Percentiles rank a stretch among this genome's conserved stretches.
These are phyloP conservation scores for Zymoseptoria crescenta DNA, from an alignment of 2,329 filamentous ascomycete genomes.

Conservation along the genomic window DNA sequence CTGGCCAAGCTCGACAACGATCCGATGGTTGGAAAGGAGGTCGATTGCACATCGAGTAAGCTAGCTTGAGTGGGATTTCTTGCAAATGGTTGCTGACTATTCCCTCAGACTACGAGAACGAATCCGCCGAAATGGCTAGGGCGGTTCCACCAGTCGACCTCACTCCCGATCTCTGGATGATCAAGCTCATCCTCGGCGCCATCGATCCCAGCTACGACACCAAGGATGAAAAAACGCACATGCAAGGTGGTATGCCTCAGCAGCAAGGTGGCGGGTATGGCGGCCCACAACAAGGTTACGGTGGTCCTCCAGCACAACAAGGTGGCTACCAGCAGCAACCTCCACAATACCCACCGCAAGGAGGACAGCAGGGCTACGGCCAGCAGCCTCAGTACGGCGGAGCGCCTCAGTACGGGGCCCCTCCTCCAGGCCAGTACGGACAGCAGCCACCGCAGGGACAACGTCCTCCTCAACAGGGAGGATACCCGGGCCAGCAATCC, in stretches of 20 bases:
- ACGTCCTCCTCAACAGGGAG: slow-evolving; percentile 6
- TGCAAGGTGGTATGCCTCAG: slow-evolving; percentile 28
- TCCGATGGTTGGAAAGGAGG: slow-evolving; percentile 51
- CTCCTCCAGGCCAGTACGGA: slow-evolving; percentile 5
- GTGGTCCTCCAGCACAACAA: slow-evolving; percentile 19
- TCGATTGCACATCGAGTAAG: slow-evolving; percentile 63
- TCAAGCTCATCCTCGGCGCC: slow-evolving; percentile 60
- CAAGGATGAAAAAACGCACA: slow-evolving; percentile 51
- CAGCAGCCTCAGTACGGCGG: slow-evolving; percentile 7
- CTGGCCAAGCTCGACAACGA: slow-evolving; percentile 57
- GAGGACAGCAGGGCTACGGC: slow-evolving; percentile 10
- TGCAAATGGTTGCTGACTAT: slow-evolving; percentile 11
- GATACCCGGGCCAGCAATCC: slow-evolving; percentile 13
- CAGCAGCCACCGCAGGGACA: slow-evolving; percentile 2
- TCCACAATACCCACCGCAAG: slow-evolving; percentile 19
- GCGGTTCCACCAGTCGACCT: slow-evolving; percentile 55
- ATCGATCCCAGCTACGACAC: slow-evolving; percentile 59
- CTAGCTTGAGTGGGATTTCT: slow-evolving; percentile 9
- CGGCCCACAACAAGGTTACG: too few species aligned
- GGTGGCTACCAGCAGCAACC: slow-evolving; percentile 23
- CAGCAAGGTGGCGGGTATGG: slow-evolving; percentile 23
- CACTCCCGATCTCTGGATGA: slow-evolving; percentile 58
- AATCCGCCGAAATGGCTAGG: slow-evolving; percentile 58
- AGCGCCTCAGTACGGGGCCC: slow-evolving; percentile 4
- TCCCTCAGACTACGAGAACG: slow-evolving; percentile 54